These are phyloP conservation scores for Mycena maculata DNA, from an alignment of 768 basidiomycete genomes.

Conservation along the genomic window DNA sequence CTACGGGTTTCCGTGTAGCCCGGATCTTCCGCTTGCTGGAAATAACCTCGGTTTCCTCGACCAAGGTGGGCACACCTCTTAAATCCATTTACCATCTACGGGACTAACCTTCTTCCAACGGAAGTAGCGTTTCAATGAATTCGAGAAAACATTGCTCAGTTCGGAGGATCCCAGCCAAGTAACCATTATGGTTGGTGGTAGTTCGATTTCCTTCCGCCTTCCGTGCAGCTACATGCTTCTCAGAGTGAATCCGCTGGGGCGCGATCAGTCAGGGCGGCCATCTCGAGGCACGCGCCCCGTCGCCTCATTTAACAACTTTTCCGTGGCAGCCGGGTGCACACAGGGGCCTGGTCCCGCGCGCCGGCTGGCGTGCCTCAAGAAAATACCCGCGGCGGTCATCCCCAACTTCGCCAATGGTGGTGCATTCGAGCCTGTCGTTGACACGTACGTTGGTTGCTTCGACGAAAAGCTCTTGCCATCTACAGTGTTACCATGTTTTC, in stretches of 20 bases:
- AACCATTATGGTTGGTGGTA: slow-evolving; percentile 39
- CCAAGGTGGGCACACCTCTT: slow-evolving; percentile 37
- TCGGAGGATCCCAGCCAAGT: slow-evolving; percentile 55
- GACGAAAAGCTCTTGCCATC: too few relatives aligned
- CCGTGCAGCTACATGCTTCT: neutral
- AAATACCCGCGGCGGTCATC: slow-evolving; percentile 35
- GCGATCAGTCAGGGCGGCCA: slow-evolving; percentile 5
- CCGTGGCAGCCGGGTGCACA: slow-evolving; percentile 32
- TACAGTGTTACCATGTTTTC: slow-evolving; percentile 24
- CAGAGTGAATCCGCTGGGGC: slow-evolving; percentile 30
- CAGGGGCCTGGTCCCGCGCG: slow-evolving; percentile 33
- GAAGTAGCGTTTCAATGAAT: slow-evolving; percentile 49
- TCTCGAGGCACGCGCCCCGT: slow-evolving; percentile 16
- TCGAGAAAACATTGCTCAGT: slow-evolving; percentile 56
- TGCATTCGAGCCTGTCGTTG: slow-evolving; percentile 20
- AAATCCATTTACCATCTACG: neutral
- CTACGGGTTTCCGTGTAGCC: slow-evolving; percentile 27
- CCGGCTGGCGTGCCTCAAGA: slow-evolving; percentile 39
- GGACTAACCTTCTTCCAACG: neutral
- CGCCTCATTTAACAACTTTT: slow-evolving; percentile 26
- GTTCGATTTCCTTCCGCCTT: neutral
- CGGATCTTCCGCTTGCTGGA: slow-evolving; percentile 24
- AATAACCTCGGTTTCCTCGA: slow-evolving; percentile 42
- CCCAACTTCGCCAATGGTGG: slow-evolving; percentile 31
- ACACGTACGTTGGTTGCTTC: slow-evolving; percentile 28